phyloP scores from a whole-genome alignment of 2,329 filamentous ascomycete genomes.

The Metarhizium robertsii region DNA sequence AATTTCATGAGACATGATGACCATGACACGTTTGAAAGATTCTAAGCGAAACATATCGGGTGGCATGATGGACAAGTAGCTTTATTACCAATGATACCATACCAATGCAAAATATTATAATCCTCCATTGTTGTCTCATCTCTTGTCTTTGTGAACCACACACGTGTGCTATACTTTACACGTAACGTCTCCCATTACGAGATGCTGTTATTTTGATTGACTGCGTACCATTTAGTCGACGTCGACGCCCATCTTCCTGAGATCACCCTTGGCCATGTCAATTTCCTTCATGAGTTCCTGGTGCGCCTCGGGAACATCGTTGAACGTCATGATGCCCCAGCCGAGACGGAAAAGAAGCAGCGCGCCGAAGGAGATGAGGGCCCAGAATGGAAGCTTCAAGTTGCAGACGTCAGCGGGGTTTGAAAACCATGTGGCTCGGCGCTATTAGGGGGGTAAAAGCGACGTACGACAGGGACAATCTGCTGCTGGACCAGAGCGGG shows the following conservation, averaged over 20 bases:
- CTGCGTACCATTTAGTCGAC: slow-evolving; percentile 48
- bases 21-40: slow-evolving; percentile 1
- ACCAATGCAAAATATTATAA: slow-evolving; percentile 1
- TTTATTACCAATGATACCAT: slow-evolving; percentile 6
- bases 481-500: slow-evolving; percentile 70
- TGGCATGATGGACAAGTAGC: background rate
- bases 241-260: slow-evolving; percentile 65
- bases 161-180: background rate
- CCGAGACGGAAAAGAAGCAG: slow-evolving; percentile 89
- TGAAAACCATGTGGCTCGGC: background rate
- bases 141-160: background rate
- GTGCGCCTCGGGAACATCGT: slow-evolving; percentile 87
- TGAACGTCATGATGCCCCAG: slow-evolving; percentile 89
- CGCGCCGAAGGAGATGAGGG: slow-evolving; percentile 80
- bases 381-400: slow-evolving; percentile 80
- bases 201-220: background rate
- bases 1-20: slow-evolving; percentile 10
- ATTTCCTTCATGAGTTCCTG: slow-evolving; percentile 83
- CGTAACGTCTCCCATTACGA: background rate
- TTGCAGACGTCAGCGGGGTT: background rate
- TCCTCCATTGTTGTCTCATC: background rate
- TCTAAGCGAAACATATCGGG: background rate
- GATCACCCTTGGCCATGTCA: slow-evolving; percentile 62
- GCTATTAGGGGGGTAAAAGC: background rate
- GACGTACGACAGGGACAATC: slow-evolving; percentile 76